phyloP scores from a whole-genome alignment of 1,284 basidiomycete species.

The Apiotrichum porosum region DNA sequence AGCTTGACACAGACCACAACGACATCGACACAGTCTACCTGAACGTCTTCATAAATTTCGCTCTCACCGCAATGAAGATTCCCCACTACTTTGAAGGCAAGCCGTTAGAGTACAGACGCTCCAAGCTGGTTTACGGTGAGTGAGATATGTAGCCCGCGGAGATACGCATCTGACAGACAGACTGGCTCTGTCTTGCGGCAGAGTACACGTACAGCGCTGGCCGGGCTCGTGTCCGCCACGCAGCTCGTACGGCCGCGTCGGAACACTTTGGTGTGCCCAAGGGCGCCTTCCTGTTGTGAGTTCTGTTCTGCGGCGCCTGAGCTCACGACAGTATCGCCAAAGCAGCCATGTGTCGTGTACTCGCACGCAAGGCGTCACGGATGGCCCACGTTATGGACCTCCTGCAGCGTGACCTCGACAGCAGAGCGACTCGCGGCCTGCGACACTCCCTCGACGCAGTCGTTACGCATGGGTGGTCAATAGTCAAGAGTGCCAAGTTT shows the following conservation, averaged over 20 bases:
- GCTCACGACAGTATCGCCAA: conserved; percentile 62
- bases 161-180: too few species aligned
- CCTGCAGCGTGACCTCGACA: conserved; percentile 17
- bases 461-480: conserved; percentile 18
- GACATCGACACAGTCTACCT: conserved; percentile 59
- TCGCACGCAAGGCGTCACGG: conserved; percentile 53
- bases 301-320: background rate
- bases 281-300: conserved; percentile 61
- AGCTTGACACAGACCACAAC: conserved; percentile 70
- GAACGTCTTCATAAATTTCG: conserved; percentile 82
- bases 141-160: background rate
- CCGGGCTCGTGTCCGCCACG: conserved; percentile 34
- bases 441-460: background rate
- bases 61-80: conserved; percentile 84
- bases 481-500: conserved; percentile 25
- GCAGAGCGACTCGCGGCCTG: conserved; percentile 2
- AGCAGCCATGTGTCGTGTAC: conserved; percentile 65
- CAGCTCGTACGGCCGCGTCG: conserved; percentile 13
- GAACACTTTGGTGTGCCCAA: conserved; percentile 52
- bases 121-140: conserved; percentile 12
- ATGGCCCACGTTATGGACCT: conserved; percentile 23
- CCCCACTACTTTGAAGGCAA: conserved; percentile 69
- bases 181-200: conserved; percentile 23
- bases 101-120: conserved; percentile 40
- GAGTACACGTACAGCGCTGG: conserved; percentile 42